Percentiles rank a stretch among this genome's conserved stretches.
Conservation (phyloP, 495 filamentous ascomycete genomes). For the Penicillium argentinense region DNA sequence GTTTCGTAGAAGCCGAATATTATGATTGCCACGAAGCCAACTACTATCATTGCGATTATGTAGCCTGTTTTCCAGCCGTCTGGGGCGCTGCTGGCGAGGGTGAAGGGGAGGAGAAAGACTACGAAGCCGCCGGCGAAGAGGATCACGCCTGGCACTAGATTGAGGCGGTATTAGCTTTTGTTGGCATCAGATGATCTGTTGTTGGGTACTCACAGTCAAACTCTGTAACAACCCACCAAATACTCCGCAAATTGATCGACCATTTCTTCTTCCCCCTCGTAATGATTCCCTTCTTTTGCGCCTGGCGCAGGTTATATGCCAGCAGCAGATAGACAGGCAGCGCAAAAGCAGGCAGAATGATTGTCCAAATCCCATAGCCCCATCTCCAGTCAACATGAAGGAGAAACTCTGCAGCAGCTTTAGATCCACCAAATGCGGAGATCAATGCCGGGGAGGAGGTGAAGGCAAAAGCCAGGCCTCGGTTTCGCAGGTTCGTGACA, state of each 20-base stretch:
- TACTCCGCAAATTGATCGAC: background rate
- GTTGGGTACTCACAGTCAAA: background rate
- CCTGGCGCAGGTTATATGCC: slow-evolving; percentile 34
- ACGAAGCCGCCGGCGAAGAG: slow-evolving; percentile 52
- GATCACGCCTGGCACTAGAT: slow-evolving; percentile 44
- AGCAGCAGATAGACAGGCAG: slow-evolving; percentile 42
- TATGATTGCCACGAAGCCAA: slow-evolving; percentile 50
- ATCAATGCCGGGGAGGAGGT: slow-evolving; percentile 45
- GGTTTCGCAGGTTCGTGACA: slow-evolving; percentile 53
- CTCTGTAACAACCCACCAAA: background rate
- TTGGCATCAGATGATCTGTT: background rate
- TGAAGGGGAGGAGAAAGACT: slow-evolving; percentile 57
- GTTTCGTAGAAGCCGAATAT: slow-evolving; percentile 55
- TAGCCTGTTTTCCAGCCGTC: slow-evolving; percentile 41
- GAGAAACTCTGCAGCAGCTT: slow-evolving; percentile 34
- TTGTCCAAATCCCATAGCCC: slow-evolving; percentile 58
- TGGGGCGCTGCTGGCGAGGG: slow-evolving; percentile 35
- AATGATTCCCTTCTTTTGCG: slow-evolving; percentile 33
- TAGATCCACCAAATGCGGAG: slow-evolving; percentile 35
- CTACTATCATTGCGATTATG: slow-evolving; percentile 51
- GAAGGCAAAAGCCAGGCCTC: slow-evolving; percentile 57
- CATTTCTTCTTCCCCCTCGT: background rate
- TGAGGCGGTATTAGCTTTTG: background rate
- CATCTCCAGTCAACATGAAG: slow-evolving; percentile 51
- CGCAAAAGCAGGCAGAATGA: slow-evolving; percentile 51